phyloP scores from a whole-genome alignment of 257 asterid genomes.

The Ocimum tenuiflorum region DNA sequence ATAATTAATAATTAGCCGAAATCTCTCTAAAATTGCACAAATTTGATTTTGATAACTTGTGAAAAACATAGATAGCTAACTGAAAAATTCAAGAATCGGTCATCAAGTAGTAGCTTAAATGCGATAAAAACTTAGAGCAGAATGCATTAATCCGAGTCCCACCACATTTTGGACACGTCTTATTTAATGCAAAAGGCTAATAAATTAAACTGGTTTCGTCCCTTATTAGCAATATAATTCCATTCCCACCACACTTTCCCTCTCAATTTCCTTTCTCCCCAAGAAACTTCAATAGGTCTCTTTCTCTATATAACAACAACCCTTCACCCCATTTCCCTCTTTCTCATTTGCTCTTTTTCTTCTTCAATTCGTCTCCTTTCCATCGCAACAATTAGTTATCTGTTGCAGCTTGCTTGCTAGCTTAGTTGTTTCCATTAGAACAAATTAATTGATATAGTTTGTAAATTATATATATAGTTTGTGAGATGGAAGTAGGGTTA shows the following conservation, averaged over 20 bases:
- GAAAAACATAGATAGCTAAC: no score
- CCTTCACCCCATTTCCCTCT: constrained; percentile 26
- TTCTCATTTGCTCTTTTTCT: constrained; percentile 37
- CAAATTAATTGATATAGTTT: no score
- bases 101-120: not conserved
- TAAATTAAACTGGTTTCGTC: constrained; percentile 17
- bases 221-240: constrained; percentile 36
- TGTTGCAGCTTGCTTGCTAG: no score
- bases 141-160: constrained; percentile 14
- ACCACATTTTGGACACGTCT: not conserved
- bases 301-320: constrained; percentile 34
- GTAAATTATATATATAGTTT: no score
- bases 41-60: no score
- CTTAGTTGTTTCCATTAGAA: no score
- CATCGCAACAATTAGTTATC: not conserved
- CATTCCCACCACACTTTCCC: constrained; percentile 28
- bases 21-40: no score
- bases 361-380: not conserved
- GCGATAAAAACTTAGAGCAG: constrained; percentile 13
- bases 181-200: constrained; percentile 21
- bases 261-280: constrained; percentile 38
- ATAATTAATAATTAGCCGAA: no score
- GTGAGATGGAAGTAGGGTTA: constrained; percentile 34
- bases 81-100: not conserved
- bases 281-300: constrained; percentile 32